Conservation (phyloP, 345 rosid genomes). For the Cardiospermum halicacabum region DNA sequence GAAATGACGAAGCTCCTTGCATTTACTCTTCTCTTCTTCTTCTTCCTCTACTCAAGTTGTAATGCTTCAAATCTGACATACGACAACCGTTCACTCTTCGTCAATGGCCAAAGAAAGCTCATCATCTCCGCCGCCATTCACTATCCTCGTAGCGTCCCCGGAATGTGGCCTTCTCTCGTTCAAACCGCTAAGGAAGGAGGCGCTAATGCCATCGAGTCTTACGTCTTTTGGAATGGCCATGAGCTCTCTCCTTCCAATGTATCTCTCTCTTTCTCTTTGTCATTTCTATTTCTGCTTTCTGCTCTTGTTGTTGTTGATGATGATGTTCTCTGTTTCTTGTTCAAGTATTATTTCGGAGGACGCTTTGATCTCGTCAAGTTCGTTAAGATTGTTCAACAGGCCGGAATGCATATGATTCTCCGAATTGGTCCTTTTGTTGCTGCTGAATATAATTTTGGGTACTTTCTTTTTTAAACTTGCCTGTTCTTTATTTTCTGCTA, state of each 20-base stretch:
- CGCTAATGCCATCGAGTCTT: conserved; percentile 67
- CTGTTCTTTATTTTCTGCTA: neutral
- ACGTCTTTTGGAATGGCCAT: conserved; percentile 96
- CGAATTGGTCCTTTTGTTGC: conserved; percentile 96
- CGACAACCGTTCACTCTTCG: conserved; percentile 43
- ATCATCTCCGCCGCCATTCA: conserved; percentile 59
- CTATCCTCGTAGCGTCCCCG: conserved; percentile 62
- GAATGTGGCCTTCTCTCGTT: conserved; percentile 92
- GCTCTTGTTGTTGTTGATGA: too few species aligned
- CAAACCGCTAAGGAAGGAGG: conserved; percentile 93
- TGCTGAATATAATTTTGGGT: conserved; percentile 97
- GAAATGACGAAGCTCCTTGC: neutral
- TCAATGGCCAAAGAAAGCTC: conserved; percentile 46
- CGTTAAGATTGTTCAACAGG: conserved; percentile 76
- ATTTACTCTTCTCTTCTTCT: neutral
- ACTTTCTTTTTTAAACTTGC: conserved; percentile 1
- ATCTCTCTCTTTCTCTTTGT: too few species aligned
- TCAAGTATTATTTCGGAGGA: conserved; percentile 71
- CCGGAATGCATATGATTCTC: conserved; percentile 85
- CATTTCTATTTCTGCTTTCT: too few species aligned
- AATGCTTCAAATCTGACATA: conserved; percentile 38
- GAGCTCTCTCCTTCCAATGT: conserved; percentile 75
- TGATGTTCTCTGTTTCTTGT: too few species aligned
- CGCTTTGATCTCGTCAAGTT: conserved; percentile 88
- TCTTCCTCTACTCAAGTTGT: conserved; percentile 4